phyloP scores from a whole-genome alignment of 345 rosid species.

The Lepidium africanum region DNA sequence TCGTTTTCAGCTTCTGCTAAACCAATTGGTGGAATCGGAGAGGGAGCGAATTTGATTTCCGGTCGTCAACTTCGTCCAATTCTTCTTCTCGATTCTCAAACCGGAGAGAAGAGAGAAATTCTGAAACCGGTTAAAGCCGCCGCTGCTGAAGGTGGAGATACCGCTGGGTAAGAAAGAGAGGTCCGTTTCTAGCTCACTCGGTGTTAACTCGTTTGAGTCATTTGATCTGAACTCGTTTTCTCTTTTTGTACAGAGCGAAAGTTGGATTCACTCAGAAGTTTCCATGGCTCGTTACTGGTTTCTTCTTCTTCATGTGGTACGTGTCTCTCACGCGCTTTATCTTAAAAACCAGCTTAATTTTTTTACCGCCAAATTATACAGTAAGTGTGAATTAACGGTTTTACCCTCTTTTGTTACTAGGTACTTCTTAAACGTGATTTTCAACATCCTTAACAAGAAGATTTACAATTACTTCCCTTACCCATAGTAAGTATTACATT shows the following conservation, averaged over 20 bases:
- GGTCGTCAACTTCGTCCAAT: constrained; percentile 82
- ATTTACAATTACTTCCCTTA: constrained; percentile 96
- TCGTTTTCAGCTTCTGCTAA: constrained; percentile 17
- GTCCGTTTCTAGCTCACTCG: constrained; percentile 38
- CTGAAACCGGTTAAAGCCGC: constrained; percentile 52
- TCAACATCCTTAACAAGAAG: constrained; percentile 97
- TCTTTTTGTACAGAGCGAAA: constrained; percentile 45
- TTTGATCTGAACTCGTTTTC: constrained; percentile 30
- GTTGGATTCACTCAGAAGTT: constrained; percentile 62
- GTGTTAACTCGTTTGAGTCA: constrained; percentile 35
- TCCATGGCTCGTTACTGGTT: constrained; percentile 82
- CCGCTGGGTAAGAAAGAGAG: constrained; percentile 97
- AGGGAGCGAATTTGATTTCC: constrained; percentile 69
- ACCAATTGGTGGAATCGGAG: constrained; percentile 50
- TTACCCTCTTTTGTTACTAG: neutral
- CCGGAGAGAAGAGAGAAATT: constrained; percentile 32
- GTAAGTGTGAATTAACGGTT: neutral
- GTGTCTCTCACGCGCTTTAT: constrained; percentile 13
- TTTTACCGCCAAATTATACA: constrained; percentile 4
- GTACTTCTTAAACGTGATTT: constrained; percentile 83
- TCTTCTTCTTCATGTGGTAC: constrained; percentile 98
- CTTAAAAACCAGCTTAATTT: neutral
- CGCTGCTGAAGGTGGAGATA: constrained; percentile 75
- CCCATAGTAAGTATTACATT: constrained; percentile 62
- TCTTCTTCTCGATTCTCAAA: constrained; percentile 43